Conservation (phyloP, 1,284 basidiomycete species). For the Ceratobasidium sp. region DNA sequence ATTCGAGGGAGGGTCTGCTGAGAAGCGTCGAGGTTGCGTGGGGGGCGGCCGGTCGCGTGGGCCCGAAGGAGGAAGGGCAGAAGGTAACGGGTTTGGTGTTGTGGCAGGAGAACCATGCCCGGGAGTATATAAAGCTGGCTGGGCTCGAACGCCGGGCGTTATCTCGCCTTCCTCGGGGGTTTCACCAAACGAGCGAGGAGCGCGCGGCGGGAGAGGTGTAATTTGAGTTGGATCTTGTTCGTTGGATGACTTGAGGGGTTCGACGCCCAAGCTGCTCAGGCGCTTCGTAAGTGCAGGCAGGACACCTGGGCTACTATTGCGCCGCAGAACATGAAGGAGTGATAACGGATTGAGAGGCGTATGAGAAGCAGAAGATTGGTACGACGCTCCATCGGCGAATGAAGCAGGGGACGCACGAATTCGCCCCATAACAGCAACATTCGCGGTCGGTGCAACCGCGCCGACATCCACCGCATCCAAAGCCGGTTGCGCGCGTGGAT, state of each 20-base stretch:
- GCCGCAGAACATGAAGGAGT: background rate
- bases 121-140: conserved; percentile 12
- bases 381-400: background rate
- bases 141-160: background rate
- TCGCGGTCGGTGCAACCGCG: background rate
- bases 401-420: conserved; percentile 4
- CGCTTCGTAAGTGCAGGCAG: conserved; percentile 6
- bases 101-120: conserved; percentile 9
- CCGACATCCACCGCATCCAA: conserved; percentile 21
- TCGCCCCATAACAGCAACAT: background rate
- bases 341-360: background rate
- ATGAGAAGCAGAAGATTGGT: background rate
- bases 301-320: conserved; percentile 7
- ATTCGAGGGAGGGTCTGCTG: background rate
- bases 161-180: conserved; percentile 36
- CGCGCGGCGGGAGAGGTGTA: background rate
- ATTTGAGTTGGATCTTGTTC: background rate
- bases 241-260: background rate
- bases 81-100: background rate
- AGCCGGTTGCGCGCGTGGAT: background rate
- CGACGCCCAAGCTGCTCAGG: background rate
- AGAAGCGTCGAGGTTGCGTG: conserved; percentile 28
- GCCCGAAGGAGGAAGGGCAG: conserved; percentile 18
- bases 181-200: conserved; percentile 10
- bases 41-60: conserved; percentile 19